Conservation (phyloP, 2,329 filamentous ascomycete species). For the Calonectria honghensis region DNA sequence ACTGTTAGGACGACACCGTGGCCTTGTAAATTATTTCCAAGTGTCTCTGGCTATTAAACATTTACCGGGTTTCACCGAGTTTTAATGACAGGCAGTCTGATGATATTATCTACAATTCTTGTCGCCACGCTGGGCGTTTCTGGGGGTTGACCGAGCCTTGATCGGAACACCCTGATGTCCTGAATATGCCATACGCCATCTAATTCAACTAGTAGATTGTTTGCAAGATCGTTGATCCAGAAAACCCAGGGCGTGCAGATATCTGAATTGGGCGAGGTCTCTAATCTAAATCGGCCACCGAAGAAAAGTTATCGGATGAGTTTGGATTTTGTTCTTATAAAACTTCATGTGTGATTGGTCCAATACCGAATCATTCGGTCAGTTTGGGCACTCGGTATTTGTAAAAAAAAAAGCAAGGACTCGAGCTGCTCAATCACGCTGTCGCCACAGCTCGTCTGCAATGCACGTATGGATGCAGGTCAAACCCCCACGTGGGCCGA, state of each 20-base stretch:
- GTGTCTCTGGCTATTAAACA: neutral
- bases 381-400: neutral
- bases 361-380: neutral
- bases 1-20: neutral
- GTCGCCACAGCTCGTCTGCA: neutral
- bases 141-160: neutral
- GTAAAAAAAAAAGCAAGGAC: neutral
- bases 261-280: neutral
- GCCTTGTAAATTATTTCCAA: neutral
- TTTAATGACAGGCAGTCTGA: neutral
- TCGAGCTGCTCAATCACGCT: slow-evolving; percentile 6
- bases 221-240: neutral
- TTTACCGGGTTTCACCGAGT: neutral
- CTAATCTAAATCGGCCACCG: neutral
- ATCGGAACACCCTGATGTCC: neutral
- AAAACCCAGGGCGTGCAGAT: neutral
- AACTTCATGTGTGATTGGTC: slow-evolving; percentile 1
- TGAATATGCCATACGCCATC: neutral
- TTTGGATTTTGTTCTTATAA: neutral
- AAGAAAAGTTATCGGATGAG: neutral
- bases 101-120: neutral
- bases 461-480: slow-evolving; percentile 15
- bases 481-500: slow-evolving; percentile 21
- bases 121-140: neutral
- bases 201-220: neutral